Evolutionary conservation across 345 rosid genomes (phyloP).

Genomic region (Odontarrhena argentea): DNA sequence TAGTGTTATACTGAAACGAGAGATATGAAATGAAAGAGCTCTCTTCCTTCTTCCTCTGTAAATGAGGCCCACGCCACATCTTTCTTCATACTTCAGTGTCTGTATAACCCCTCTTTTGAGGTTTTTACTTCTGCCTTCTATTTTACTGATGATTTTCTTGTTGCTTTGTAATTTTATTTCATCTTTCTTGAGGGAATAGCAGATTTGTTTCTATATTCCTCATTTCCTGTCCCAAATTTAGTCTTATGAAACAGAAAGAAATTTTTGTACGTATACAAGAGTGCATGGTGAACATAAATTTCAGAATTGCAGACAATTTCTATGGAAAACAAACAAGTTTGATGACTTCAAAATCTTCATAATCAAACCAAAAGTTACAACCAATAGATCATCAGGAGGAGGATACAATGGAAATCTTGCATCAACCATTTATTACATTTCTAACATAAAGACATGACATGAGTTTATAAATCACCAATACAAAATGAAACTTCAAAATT

Average conservation of each 20-base stretch:
- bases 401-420: neutral
- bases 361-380: slow-evolving; percentile 14
- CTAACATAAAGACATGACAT: neutral
- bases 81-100: slow-evolving; percentile 19
- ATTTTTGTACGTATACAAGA: too few species aligned
- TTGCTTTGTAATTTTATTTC: slow-evolving; percentile 34
- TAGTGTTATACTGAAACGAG: slow-evolving; percentile 56
- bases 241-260: too few species aligned
- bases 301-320: too few species aligned
- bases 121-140: neutral
- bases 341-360: neutral
- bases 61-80: slow-evolving; percentile 37
- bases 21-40: slow-evolving; percentile 41
- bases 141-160: slow-evolving; percentile 16
- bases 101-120: slow-evolving; percentile 23
- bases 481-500: neutral
- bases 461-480: neutral
- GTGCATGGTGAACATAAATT: too few species aligned
- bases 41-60: slow-evolving; percentile 36
- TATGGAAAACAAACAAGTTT: too few species aligned
- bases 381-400: neutral
- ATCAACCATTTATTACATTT: slow-evolving; percentile 9
- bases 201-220: neutral
- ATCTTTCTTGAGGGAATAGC: slow-evolving; percentile 27
- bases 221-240: too few species aligned